Evolutionary conservation across 306 rosid genomes (phyloP).

Genomic region (Potentilla sterilis): DNA sequence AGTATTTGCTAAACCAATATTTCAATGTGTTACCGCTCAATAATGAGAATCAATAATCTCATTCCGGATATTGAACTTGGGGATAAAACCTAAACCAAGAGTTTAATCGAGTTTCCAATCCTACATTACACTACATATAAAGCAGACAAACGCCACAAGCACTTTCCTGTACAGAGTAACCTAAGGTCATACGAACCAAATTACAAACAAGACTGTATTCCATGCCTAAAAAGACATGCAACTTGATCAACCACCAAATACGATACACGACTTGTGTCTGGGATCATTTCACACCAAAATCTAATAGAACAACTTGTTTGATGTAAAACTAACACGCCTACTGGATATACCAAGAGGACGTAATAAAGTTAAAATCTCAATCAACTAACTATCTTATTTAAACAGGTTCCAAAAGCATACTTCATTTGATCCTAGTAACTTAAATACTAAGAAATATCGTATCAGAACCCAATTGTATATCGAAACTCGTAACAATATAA

Average conservation of each 20-base stretch:
- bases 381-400: neutral
- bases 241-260: neutral
- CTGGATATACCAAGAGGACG: neutral
- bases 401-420: neutral
- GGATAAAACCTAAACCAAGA: neutral
- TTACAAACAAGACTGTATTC: neutral
- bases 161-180: neutral
- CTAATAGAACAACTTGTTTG: neutral
- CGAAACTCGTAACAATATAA: neutral
- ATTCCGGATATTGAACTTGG: neutral
- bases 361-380: too few relatives aligned
- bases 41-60: neutral
- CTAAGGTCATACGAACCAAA: neutral
- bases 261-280: neutral
- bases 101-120: neutral
- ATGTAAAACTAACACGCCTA: neutral
- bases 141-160: neutral
- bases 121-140: neutral
- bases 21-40: conserved; percentile 2
- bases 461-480: neutral
- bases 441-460: too few relatives aligned
- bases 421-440: neutral
- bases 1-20: neutral
- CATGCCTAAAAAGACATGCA: neutral
- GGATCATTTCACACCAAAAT: neutral